Base-by-base conservation (phyloP, 2,329 filamentous ascomycete genomes). In the Aspergillus sergii region DNA sequence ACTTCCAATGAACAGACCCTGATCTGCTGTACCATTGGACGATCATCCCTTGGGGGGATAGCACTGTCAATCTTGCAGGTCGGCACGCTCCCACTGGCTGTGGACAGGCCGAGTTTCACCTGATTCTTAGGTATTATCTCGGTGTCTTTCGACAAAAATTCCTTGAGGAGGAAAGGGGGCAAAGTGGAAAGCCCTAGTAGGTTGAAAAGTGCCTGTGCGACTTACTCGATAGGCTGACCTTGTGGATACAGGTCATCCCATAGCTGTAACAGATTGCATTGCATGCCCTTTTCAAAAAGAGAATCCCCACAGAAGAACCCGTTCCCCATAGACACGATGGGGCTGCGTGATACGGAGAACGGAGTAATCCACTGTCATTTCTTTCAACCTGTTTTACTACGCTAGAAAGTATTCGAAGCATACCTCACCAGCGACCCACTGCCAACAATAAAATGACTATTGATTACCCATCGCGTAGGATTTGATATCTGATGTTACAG, bases 241-340 rank as follows among this genome's bases (percentile, higher is more conserved):
- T 23, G 60, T 59, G 60, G 59, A 59, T 60, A 57, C 55, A 32
- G 43, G 34, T 46, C 34, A 46, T 54, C 28, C 57, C 30, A 54
- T 51, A 41, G 45, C 32, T 61, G 62, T 64, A 61, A 64, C 54
- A 57, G 50, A 57, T 60, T 61, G 30, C 55, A 61, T 58, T 36
- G 43, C n/a, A 46, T 53, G 16, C 30, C 21, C 19, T 28, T 56
- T 50, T 21, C 45, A 26, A 48, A 45, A 23, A 26, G 39, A 43
- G 51, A 59, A 57, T 62, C 66, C 60, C 64, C 64, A 68, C 66
- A 55, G 64, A 63, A 57, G 64, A 64, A 64, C 64, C 61, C 60
- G 60, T 58, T 36, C 60, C 56, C 54, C 60, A 58, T 61, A 53
- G 55, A 61, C 53, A 58, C 48, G 51, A 57, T 32, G 51, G n/a